phyloP scores from a whole-genome alignment of 176 grass and related monocot genomes.

The Leersia perrieri region DNA sequence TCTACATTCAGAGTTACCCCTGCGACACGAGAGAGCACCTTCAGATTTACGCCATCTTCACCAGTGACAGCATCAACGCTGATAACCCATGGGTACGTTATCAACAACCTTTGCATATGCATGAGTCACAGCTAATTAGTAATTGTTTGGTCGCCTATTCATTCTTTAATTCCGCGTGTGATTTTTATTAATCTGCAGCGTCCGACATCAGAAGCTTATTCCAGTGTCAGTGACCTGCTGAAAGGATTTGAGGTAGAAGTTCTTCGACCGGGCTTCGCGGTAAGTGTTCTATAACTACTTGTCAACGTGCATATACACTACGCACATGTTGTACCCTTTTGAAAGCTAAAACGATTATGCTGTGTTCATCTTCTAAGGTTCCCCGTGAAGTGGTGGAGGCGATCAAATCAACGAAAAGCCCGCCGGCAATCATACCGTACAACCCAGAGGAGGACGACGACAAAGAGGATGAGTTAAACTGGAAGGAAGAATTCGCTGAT shows the following conservation, averaged over 20 bases:
- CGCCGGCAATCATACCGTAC: conserved; percentile 53
- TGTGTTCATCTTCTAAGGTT: conserved; percentile 4
- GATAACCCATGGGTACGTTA: conserved; percentile 43
- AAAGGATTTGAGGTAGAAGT: conserved; percentile 63
- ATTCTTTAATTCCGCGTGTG: neutral
- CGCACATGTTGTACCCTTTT: neutral
- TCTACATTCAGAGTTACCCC: conserved; percentile 71
- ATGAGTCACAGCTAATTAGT: too few species aligned
- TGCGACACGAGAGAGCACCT: conserved; percentile 46
- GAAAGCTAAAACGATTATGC: neutral
- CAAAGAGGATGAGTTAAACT: conserved; percentile 14
- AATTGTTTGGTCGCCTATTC: neutral
- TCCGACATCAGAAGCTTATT: conserved; percentile 54
- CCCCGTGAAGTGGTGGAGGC: conserved; percentile 19
- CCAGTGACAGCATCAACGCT: conserved; percentile 42
- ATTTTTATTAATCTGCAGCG: conserved; percentile 41
- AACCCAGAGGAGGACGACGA: conserved; percentile 24
- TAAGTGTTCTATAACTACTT: conserved; percentile 22
- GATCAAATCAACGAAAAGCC: conserved; percentile 22
- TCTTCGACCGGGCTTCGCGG: conserved; percentile 66
- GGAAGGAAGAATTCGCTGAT: conserved; percentile 53
- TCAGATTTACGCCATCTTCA: conserved; percentile 72
- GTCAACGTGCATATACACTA: neutral
- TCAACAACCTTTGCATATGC: too few species aligned
- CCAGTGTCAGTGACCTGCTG: conserved; percentile 57